These are phyloP conservation scores for Verticillium dahliae DNA, from an alignment of 2,329 filamentous ascomycete species.

Conservation along the genomic window DNA sequence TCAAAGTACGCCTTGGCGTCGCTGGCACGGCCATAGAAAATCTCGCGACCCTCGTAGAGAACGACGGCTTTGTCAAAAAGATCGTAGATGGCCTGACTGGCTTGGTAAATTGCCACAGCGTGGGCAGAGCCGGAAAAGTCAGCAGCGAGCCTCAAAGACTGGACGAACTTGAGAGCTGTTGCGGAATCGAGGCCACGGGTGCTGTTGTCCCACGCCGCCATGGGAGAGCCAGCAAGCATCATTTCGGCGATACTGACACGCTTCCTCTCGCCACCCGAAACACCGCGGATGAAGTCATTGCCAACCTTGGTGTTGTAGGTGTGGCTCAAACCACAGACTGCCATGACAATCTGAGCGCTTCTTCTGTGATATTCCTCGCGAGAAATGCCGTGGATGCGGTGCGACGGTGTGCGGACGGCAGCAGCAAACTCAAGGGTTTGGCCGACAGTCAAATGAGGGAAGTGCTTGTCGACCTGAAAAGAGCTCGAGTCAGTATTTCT, in stretches of 20 bases:
- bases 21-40: constrained; percentile 62
- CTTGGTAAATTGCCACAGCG: constrained; percentile 66
- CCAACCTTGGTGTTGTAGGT: constrained; percentile 69
- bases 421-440: constrained; percentile 70
- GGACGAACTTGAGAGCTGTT: constrained; percentile 67
- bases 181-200: constrained; percentile 68
- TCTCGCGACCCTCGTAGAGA: constrained; percentile 70
- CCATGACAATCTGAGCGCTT: constrained; percentile 61
- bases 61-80: constrained; percentile 71
- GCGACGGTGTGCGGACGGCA: constrained; percentile 59
- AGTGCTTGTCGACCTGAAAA: constrained; percentile 59
- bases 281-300: constrained; percentile 65
- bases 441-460: constrained; percentile 69
- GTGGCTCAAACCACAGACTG: constrained; percentile 66
- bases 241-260: constrained; percentile 79
- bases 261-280: constrained; percentile 68
- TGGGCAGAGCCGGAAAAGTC: constrained; percentile 58
- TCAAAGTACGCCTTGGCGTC: constrained; percentile 61
- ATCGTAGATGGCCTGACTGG: constrained; percentile 62
- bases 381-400: constrained; percentile 56
- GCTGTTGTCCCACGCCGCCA: constrained; percentile 63
- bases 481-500: neutral
- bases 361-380: constrained; percentile 53
- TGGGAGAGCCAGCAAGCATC: constrained; percentile 53
- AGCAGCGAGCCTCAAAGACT: constrained; percentile 57